Evolutionary conservation across 2,329 filamentous ascomycete species (phyloP).

Genomic region (Arachnomyces sp.): DNA sequence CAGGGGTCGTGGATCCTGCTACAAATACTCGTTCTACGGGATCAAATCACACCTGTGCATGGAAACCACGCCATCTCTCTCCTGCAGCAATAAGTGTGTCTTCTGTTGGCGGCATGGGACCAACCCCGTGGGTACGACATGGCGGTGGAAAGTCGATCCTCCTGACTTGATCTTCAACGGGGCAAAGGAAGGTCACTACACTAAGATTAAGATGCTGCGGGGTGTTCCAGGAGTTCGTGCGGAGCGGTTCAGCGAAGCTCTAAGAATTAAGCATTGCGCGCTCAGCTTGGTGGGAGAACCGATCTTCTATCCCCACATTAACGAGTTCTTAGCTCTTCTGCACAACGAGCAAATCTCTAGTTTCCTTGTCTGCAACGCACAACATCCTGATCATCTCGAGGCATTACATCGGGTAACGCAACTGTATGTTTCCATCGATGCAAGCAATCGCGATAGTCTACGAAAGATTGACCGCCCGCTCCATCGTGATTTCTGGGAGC

Average conservation of each 20-base stretch:
- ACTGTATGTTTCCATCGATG: constrained; percentile 93
- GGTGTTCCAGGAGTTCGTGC: constrained; percentile 88
- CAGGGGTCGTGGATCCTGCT: constrained; percentile 87
- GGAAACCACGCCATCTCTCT: constrained; percentile 93
- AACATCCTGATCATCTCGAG: constrained; percentile 85
- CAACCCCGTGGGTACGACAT: constrained; percentile 91
- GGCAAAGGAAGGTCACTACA: constrained; percentile 85
- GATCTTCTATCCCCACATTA: constrained; percentile 98
- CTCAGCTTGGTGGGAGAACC: constrained; percentile 89
- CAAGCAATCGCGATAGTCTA: constrained; percentile 79
- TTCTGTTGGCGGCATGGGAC: constrained; percentile 99
- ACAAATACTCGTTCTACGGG: constrained; percentile 96
- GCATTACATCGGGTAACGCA: constrained; percentile 81
- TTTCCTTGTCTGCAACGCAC: constrained; percentile 94
- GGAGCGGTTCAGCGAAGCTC: constrained; percentile 85
- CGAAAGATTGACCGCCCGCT: constrained; percentile 85
- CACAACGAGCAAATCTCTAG: constrained; percentile 82
- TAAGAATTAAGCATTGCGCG: constrained; percentile 89
- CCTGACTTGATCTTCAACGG: constrained; percentile 84
- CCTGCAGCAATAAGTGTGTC: constrained; percentile 96
- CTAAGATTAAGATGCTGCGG: constrained; percentile 95
- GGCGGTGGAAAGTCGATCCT: constrained; percentile 92
- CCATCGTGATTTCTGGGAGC: constrained; percentile 95
- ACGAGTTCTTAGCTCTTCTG: constrained; percentile 77
- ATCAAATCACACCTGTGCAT: constrained; percentile 96